phyloP scores from a whole-genome alignment of 202 grass and related monocot species.

The Brachypodium distachyon region DNA sequence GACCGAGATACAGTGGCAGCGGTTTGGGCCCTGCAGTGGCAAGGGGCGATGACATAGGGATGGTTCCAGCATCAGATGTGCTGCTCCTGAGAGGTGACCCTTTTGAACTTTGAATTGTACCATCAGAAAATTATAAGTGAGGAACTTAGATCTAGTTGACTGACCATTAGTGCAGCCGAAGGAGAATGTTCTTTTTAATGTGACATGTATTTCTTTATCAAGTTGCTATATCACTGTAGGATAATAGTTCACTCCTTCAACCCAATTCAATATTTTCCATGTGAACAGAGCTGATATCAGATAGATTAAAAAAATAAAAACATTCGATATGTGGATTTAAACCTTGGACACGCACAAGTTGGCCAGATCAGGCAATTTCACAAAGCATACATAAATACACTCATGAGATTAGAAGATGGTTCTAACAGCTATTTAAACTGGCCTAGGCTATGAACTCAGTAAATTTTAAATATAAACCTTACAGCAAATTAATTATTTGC shows the following conservation, averaged over 20 bases:
- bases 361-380: background rate
- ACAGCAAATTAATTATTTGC: background rate
- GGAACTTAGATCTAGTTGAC: background rate
- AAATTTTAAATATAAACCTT: background rate
- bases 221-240: background rate
- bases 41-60: no score
- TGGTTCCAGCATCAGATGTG: no score
- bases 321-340: background rate
- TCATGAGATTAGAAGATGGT: background rate
- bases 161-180: background rate
- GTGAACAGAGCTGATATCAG: background rate
- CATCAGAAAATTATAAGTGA: background rate
- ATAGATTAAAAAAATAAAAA: background rate
- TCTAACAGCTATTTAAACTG: background rate
- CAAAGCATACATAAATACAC: background rate
- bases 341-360: background rate
- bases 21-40: no score
- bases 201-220: background rate
- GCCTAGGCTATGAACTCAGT: background rate
- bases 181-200: background rate
- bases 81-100: background rate
- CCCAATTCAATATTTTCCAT: background rate
- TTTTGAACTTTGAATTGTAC: background rate
- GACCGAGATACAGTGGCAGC: no score
- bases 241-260: background rate